Conservation (phyloP, 768 basidiomycete genomes). For the Cystobasidium ongulense region DNA sequence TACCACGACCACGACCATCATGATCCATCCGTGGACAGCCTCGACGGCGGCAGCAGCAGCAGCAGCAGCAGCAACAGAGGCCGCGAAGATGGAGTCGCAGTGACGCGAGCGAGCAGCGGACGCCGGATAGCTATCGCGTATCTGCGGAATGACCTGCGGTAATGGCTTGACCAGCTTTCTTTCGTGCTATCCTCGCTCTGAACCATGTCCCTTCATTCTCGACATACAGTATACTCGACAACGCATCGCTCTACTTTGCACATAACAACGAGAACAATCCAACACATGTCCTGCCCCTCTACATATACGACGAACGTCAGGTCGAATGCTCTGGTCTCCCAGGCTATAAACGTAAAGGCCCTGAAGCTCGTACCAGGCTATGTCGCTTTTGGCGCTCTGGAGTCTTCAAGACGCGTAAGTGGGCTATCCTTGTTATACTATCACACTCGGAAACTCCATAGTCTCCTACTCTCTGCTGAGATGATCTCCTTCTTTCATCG, state of each 20-base stretch:
- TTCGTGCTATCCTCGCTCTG: neutral
- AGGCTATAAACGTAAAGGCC: conserved; percentile 37
- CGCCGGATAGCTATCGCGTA: conserved; percentile 9
- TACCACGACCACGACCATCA: too few relatives aligned
- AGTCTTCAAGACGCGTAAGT: conserved; percentile 35
- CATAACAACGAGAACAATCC: conserved; percentile 35
- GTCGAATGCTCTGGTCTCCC: conserved; percentile 46
- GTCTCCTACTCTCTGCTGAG: too few relatives aligned
- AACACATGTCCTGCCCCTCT: conserved; percentile 49
- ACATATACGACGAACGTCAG: conserved; percentile 48
- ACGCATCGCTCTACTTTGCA: conserved; percentile 40
- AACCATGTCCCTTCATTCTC: neutral
- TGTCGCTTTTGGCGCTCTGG: conserved; percentile 40
- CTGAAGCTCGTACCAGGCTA: conserved; percentile 40
- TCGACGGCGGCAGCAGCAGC: neutral
- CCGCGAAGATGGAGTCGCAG: neutral
- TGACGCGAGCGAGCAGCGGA: neutral
- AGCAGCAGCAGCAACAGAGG: neutral
- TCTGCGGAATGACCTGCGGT: conserved; percentile 31
- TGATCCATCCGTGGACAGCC: neutral
- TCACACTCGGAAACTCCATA: neutral
- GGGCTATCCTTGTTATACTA: conserved; percentile 35
- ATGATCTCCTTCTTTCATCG: neutral
- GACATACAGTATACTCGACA: conserved; percentile 38
- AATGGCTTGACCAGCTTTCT: neutral